These are phyloP conservation scores for Pestalotiopsis sp. DNA, from an alignment of 2,329 filamentous ascomycete genomes.

Conservation along the genomic window DNA sequence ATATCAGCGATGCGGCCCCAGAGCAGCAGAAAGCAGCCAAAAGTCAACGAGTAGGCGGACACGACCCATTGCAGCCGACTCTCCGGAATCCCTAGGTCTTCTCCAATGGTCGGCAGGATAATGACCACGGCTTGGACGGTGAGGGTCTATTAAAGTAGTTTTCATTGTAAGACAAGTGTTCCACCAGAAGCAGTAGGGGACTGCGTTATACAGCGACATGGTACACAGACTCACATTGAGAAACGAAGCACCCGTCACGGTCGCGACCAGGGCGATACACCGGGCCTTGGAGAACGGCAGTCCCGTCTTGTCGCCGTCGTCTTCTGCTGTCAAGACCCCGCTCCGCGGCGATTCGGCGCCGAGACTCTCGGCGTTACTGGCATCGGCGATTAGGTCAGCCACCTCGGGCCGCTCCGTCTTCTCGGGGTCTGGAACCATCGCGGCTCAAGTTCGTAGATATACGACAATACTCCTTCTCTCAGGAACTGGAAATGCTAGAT, in stretches of 20 bases:
- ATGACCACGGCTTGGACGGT: slow-evolving; percentile 61
- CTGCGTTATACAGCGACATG: background rate
- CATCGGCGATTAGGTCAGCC: background rate
- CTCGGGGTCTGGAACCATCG: background rate
- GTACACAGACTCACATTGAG: slow-evolving; percentile 47
- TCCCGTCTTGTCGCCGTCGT: slow-evolving; percentile 17
- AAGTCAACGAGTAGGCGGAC: slow-evolving; percentile 66
- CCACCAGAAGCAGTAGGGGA: slow-evolving; percentile 5
- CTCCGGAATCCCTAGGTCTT: slow-evolving; percentile 58
- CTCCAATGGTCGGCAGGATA: slow-evolving; percentile 63
- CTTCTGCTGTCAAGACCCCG: slow-evolving; percentile 15
- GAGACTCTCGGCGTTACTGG: background rate
- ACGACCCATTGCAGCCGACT: slow-evolving; percentile 68
- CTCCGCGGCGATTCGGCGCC: background rate
- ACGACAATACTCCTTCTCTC: background rate
- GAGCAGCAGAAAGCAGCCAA: slow-evolving; percentile 69
- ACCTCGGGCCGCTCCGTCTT: background rate
- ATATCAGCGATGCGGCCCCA: slow-evolving; percentile 72
- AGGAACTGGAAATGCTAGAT: background rate
- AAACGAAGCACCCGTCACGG: slow-evolving; percentile 58
- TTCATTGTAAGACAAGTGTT: slow-evolving; percentile 19
- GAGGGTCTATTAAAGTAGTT: background rate
- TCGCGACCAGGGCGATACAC: slow-evolving; percentile 57
- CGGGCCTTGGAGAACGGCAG: slow-evolving; percentile 51
- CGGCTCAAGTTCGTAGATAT: too few relatives aligned